Percentiles rank a stretch among this genome's conserved stretches.
Evolutionary conservation across 176 grass and related monocot genomes (phyloP).

Genomic region (Triticum aestivum): DNA sequence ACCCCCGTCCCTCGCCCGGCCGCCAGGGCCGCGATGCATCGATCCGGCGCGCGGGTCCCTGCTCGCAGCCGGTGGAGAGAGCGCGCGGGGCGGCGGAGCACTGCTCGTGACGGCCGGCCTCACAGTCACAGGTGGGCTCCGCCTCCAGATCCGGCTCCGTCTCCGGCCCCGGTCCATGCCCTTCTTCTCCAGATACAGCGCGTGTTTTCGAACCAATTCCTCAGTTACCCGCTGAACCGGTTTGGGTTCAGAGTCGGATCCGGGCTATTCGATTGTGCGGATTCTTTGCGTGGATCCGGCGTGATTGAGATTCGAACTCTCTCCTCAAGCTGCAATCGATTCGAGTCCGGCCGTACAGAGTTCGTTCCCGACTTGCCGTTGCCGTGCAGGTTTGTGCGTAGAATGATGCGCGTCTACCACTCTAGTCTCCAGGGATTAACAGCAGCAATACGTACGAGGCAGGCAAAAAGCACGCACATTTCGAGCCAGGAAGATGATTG

Average conservation of each 20-base stretch:
- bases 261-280: background rate
- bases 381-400: background rate
- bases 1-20: background rate
- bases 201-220: background rate
- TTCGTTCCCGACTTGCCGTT: background rate
- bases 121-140: background rate
- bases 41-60: background rate
- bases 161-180: too few species aligned
- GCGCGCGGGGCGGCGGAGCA: too few species aligned
- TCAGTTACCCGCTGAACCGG: background rate
- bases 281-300: background rate
- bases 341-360: background rate
- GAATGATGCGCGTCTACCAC: background rate
- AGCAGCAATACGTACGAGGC: background rate
- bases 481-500: background rate
- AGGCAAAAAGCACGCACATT: background rate
- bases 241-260: background rate
- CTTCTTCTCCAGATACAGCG: background rate
- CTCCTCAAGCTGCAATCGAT: background rate
- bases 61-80: background rate
- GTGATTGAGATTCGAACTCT: background rate
- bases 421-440: background rate
- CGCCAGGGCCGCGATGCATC: background rate
- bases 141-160: background rate
- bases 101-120: background rate